Evolutionary conservation across 345 rosid species (phyloP), one percentile per base, ranked within the genome.

Genomic region (Melaleuca quinquenervia): DNA sequence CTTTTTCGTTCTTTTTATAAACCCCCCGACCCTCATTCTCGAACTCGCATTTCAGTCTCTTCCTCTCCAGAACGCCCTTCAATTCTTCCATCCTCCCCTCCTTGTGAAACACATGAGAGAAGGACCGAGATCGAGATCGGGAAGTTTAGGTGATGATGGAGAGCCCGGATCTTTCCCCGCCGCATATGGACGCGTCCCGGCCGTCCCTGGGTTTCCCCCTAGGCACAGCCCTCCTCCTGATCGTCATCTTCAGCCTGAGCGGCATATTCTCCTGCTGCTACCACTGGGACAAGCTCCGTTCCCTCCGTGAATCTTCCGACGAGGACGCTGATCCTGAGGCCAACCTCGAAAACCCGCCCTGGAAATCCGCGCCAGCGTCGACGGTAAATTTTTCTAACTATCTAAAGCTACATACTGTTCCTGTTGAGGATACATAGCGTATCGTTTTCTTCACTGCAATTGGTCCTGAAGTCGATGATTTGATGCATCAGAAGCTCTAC

Each of bases 251-350:
- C 95, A 92, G 93, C 91, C 91, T 97, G 89, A 95, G 98, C 83
- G 98, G 98, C 52, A 93, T 97, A 86, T 95, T 97, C 94, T 97
- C 99, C 84, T 97, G 99, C 86, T 97, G 99, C 88, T 97, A 97
- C 92, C 99, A 97, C 88, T 95, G 98, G 99, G 99, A 97, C 82
- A 97, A 96, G 91, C 91, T 95, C 90, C 90, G 96, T 29, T 95
- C 98, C 52, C 91, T 96, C 91, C 99, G 98, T 82, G 94, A 93
- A 7, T 90, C 95, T 78, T 87, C 89, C 84, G 87, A 88, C 21
- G 87, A 89, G 16, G 50, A 44, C 62, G 44, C 89, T n/a, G 90
- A 89, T 84, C 92, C 92, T 36, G 89, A 88, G n/a, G 86, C 58
- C 41, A 96, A 90, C 53, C 82, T 91, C 82, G 96, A 93, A 74